Conservation (phyloP, 805 yeast genomes). For the Yamadazyma phyllophila region DNA sequence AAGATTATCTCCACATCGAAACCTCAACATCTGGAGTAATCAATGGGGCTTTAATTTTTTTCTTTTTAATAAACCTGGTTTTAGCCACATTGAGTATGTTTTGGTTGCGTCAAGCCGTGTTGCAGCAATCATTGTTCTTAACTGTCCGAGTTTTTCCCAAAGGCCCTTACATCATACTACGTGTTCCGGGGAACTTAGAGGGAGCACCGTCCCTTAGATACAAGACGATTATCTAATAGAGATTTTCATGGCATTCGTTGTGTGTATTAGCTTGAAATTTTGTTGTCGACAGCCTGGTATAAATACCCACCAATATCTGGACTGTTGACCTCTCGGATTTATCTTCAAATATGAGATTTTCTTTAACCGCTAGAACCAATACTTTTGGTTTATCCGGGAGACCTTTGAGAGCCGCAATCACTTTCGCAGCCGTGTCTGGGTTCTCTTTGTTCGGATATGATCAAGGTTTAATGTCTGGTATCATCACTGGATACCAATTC, state of each 20-base stretch:
- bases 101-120: constrained; percentile 4
- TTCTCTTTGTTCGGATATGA: constrained; percentile 32
- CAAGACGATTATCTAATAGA: neutral
- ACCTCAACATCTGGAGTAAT: neutral
- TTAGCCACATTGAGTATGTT: neutral
- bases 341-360: constrained; percentile 8
- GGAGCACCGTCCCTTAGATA: neutral
- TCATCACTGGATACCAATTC: constrained; percentile 37
- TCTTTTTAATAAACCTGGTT: neutral
- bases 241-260: constrained; percentile 1
- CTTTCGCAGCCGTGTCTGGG: constrained; percentile 25
- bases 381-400: constrained; percentile 58
- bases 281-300: neutral
- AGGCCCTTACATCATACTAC: constrained; percentile 3
- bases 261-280: neutral
- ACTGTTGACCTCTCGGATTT: neutral
- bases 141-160: neutral
- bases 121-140: constrained; percentile 1
- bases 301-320: neutral
- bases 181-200: neutral
- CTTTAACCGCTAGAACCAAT: constrained; percentile 36
- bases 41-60: neutral
- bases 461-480: constrained; percentile 45
- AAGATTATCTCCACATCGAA: neutral
- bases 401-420: constrained; percentile 27